These are phyloP conservation scores for Aurantiochytrium sp. DNA, from an alignment of 108 stramenopile species.

Conservation along the genomic window DNA sequence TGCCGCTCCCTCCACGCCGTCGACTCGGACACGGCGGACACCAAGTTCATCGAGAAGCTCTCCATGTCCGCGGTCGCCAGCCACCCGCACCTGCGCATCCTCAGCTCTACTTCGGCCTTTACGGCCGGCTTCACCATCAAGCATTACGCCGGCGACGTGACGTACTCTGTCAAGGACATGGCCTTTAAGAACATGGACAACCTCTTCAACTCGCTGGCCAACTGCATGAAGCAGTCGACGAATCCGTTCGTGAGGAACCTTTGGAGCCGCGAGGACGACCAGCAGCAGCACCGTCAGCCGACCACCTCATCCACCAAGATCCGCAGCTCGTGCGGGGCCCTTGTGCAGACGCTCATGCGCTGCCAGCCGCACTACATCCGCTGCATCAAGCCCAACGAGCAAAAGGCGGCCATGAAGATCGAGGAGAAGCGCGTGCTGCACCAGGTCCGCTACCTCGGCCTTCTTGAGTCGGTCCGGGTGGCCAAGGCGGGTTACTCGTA, in stretches of 20 bases:
- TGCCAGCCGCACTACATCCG: slow-evolving; percentile 37
- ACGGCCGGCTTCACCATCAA: slow-evolving; percentile 36
- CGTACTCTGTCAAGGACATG: slow-evolving; percentile 28
- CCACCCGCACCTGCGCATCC: slow-evolving; percentile 23
- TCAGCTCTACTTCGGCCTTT: neutral
- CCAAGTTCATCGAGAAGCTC: slow-evolving; percentile 55
- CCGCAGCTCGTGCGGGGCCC: slow-evolving; percentile 62
- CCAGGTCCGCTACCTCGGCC: slow-evolving; percentile 41
- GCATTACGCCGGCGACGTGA: slow-evolving; percentile 46
- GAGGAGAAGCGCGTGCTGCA: slow-evolving; percentile 39
- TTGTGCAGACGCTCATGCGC: neutral
- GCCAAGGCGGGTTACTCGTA: slow-evolving; percentile 36
- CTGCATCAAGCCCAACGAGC: slow-evolving; percentile 46
- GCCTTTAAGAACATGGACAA: slow-evolving; percentile 43
- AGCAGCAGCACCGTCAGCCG: neutral
- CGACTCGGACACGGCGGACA: slow-evolving; percentile 42
- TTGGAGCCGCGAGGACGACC: neutral
- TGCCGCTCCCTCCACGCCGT: slow-evolving; percentile 27
- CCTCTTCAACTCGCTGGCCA: neutral
- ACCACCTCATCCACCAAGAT: slow-evolving; percentile 40
- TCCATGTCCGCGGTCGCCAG: neutral
- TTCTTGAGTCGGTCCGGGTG: slow-evolving; percentile 40
- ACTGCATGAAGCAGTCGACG: slow-evolving; percentile 32
- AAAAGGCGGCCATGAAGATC: neutral
- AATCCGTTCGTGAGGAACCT: neutral